Percentiles rank a stretch among this genome's conserved stretches.
Evolutionary conservation across 2,329 filamentous ascomycete species (phyloP).

Genomic region (Calonectria honghensis): DNA sequence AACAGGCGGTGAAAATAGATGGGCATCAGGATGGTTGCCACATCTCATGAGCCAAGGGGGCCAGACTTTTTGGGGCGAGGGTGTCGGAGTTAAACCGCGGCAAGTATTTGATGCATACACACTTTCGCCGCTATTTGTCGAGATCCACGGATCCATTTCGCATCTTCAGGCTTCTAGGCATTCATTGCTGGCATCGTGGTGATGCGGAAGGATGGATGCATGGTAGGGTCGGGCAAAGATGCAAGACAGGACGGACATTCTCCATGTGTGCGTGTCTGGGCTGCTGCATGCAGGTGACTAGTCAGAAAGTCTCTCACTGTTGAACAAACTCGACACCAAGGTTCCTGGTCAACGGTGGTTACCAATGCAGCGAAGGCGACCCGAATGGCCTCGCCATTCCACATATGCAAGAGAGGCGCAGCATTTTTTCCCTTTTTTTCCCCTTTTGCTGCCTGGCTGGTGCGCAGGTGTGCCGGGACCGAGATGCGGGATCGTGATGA

Average conservation of each 20-base stretch:
- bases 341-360: slow-evolving; percentile 47
- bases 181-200: slow-evolving; percentile 36
- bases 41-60: slow-evolving; percentile 31
- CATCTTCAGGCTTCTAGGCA: slow-evolving; percentile 41
- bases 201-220: slow-evolving; percentile 49
- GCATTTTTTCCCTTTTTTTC: slow-evolving; percentile 31
- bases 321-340: slow-evolving; percentile 42
- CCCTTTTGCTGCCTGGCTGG: slow-evolving; percentile 39
- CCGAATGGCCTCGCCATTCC: slow-evolving; percentile 49
- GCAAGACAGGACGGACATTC: slow-evolving; percentile 51
- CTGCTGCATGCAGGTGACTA: slow-evolving; percentile 53
- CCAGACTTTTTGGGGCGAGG: slow-evolving; percentile 29
- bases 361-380: slow-evolving; percentile 46
- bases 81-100: slow-evolving; percentile 38
- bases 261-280: slow-evolving; percentile 52
- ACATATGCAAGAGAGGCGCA: slow-evolving; percentile 46
- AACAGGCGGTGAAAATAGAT: slow-evolving; percentile 55
- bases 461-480: slow-evolving; percentile 30
- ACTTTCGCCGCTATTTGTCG: slow-evolving; percentile 40
- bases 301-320: slow-evolving; percentile 47
- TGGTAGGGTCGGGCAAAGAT: slow-evolving; percentile 44
- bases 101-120: slow-evolving; percentile 45
- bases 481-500: slow-evolving; percentile 39
- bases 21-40: slow-evolving; percentile 43
- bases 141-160: slow-evolving; percentile 38